Conservation (phyloP, 2,329 filamentous ascomycete genomes). For the Stachybotrys elegans region DNA sequence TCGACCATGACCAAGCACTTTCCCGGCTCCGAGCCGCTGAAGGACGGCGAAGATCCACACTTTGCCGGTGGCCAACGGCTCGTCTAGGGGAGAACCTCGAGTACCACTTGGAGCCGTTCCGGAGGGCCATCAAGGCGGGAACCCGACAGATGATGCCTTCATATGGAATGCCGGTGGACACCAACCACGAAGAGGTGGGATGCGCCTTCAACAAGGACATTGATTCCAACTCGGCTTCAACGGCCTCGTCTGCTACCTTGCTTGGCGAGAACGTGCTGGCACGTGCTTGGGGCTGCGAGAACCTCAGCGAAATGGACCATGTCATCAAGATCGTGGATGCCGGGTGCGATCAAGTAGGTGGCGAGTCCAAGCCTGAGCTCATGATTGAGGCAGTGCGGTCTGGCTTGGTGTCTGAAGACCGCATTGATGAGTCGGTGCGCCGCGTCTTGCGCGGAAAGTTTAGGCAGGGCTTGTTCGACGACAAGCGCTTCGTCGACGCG, state of each 20-base stretch:
- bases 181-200: slow-evolving; percentile 37
- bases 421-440: slow-evolving; percentile 38
- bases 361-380: slow-evolving; percentile 41
- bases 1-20: slow-evolving; percentile 48
- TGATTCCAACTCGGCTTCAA: slow-evolving; percentile 44
- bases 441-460: slow-evolving; percentile 45
- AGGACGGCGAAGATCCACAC: slow-evolving; percentile 45
- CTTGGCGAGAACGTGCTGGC: slow-evolving; percentile 47
- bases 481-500: slow-evolving; percentile 42
- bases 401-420: slow-evolving; percentile 34
- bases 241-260: slow-evolving; percentile 41
- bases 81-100: slow-evolving; percentile 43
- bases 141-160: slow-evolving; percentile 48
- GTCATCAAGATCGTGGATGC: slow-evolving; percentile 40
- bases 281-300: slow-evolving; percentile 44
- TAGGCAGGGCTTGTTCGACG: slow-evolving; percentile 43
- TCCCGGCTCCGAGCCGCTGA: slow-evolving; percentile 42
- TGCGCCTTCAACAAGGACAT: slow-evolving; percentile 46
- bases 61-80: slow-evolving; percentile 23
- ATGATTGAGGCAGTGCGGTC: slow-evolving; percentile 40
- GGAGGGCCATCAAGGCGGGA: slow-evolving; percentile 42
- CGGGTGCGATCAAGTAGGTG: slow-evolving; percentile 46
- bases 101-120: slow-evolving; percentile 45
- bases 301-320: slow-evolving; percentile 36
- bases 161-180: slow-evolving; percentile 42